Base-by-base conservation (phyloP, 352 stramenopile genomes). In the Globisporangium nunn region DNA sequence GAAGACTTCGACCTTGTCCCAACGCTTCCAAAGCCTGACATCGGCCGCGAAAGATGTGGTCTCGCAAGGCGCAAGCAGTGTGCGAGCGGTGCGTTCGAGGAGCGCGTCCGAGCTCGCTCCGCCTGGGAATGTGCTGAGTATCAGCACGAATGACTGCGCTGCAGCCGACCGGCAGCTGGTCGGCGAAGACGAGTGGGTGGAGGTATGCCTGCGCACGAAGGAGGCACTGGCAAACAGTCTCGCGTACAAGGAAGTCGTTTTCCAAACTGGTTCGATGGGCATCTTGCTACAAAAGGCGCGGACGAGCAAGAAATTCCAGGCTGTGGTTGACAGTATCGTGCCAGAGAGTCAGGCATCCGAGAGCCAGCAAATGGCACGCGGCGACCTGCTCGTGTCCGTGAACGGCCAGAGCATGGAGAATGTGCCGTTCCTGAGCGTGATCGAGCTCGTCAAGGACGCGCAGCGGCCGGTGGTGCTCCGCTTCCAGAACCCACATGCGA, bases 281-380 rank as follows among this genome's bases (percentile, higher is more conserved):
- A 91, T 95, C 43, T 50, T 92, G 30, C 87, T 95, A 43, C 81
- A 93, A 47, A 86, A 83, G 48, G 81, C 83, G 12, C 69, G 68
- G 41, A 70, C 58, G 2, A 84, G 75, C 39, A 88, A 83, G 52
- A 81, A 73, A 54, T 93, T 79, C 44, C 70, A 85, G 51, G 80
- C 81, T 4, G 70, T 90, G 0, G 84, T 95, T 6, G 85, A 95
- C 56, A 93, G 78, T 35, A 72, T 95, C 23, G 79, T 93, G 29
- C 78, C 83, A 0, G 79, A 87, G 11, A 91, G 83, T 45, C 83
- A 93, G 66, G 85, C 85, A 4, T 84, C 75, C 0, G 78, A 78
- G 29, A 89, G 71, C 31, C 67, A 78, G 23, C 63, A 91, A 50
- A 77, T 95, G 29, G 64, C 81, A 7, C 67, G 69, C 0, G 83